These are phyloP conservation scores for Tuctoria greenei DNA, from an alignment of 176 grass and related monocot genomes.

Conservation along the genomic window DNA sequence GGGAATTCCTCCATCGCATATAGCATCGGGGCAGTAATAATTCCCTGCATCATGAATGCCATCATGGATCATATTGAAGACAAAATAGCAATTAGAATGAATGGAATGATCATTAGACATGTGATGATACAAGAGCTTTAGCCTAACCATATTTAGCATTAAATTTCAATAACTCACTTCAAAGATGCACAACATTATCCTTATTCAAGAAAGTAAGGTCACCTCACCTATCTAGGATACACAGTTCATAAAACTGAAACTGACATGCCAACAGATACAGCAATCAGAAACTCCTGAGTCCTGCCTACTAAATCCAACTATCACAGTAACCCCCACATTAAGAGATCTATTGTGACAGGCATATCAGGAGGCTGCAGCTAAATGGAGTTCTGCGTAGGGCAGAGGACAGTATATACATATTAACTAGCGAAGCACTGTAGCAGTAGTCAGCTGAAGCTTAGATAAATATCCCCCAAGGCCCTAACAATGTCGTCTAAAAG, in stretches of 20 bases:
- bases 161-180: not conserved
- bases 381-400: not conserved
- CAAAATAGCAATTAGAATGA: not conserved
- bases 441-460: not conserved
- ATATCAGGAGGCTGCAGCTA: not conserved
- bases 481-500: constrained; percentile 9
- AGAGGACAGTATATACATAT: constrained; percentile 18
- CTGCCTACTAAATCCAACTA: not conserved
- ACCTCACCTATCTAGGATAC: not conserved
- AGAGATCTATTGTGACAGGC: not conserved
- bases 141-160: not conserved
- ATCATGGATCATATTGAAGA: constrained; percentile 33
- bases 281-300: not conserved
- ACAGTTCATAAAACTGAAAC: not conserved
- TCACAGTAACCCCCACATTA: not conserved
- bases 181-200: not conserved
- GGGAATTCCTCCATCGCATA: constrained; percentile 98
- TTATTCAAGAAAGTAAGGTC: not conserved
- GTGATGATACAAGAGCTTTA: constrained; percentile 8
- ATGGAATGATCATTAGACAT: not conserved
- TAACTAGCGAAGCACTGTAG: not conserved
- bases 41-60: constrained; percentile 61
- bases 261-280: constrained; percentile 13
- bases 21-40: constrained; percentile 90
- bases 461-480: not conserved